phyloP scores from a whole-genome alignment of 1,284 basidiomycete species.

The Anthracocystis panici-leucophaei region DNA sequence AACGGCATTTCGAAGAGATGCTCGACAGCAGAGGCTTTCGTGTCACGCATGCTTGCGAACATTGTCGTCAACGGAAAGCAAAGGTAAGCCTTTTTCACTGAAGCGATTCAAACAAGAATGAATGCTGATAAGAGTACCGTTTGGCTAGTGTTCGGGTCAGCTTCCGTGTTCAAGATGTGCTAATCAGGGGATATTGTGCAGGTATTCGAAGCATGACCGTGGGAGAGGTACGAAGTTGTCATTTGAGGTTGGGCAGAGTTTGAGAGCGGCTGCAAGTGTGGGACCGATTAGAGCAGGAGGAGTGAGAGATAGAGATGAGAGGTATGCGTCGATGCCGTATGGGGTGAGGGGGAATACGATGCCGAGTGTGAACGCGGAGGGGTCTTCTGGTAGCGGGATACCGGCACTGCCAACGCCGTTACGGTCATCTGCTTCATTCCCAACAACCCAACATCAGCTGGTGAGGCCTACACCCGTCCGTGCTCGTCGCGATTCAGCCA shows the following conservation, averaged over 20 bases:
- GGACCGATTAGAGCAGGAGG: slow-evolving; percentile 18
- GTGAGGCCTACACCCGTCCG: background rate
- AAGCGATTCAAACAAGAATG: background rate
- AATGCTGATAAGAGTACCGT: background rate
- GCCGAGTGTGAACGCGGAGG: background rate
- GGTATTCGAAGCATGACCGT: slow-evolving; percentile 25
- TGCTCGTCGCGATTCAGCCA: too few species aligned
- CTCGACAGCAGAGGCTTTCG: slow-evolving; percentile 27
- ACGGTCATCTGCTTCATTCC: background rate
- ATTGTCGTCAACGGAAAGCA: slow-evolving; percentile 43
- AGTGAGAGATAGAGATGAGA: background rate
- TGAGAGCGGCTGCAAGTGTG: background rate
- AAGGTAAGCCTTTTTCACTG: slow-evolving; percentile 26
- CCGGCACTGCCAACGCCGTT: background rate
- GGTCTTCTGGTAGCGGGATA: too few species aligned
- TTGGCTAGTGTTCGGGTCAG: slow-evolving; percentile 34
- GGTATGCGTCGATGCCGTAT: slow-evolving; percentile 20
- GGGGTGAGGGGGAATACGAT: slow-evolving; percentile 18
- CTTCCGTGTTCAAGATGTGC: slow-evolving; percentile 45
- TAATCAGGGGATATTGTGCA: slow-evolving; percentile 34
- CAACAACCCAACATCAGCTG: background rate
- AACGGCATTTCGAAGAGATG: slow-evolving; percentile 36
- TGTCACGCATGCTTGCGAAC: slow-evolving; percentile 45
- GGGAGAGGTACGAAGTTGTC: background rate
- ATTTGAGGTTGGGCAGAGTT: background rate